A percentile compares a stretch with the other conserved stretches of the same genome.
Evolutionary conservation across 176 grass and related monocot genomes (phyloP).

Genomic region (Leersia perrieri): DNA sequence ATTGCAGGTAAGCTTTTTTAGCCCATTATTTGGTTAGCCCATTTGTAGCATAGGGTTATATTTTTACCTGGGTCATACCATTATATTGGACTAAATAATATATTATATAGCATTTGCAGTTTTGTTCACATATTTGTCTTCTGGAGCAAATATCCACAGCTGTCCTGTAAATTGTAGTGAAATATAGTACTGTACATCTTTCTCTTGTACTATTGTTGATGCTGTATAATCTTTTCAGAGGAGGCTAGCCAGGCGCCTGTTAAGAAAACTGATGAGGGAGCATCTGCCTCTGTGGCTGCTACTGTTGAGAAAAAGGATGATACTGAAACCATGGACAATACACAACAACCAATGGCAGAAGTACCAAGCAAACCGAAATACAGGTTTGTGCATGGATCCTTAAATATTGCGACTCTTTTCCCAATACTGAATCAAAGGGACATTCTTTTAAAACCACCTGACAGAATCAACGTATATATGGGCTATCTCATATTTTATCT

Average conservation of each 20-base stretch:
- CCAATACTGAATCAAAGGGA: not conserved
- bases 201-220: not conserved
- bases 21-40: not conserved
- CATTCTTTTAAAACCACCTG: not conserved
- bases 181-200: not conserved
- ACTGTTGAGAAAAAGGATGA: slow-evolving; percentile 29
- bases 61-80: not conserved
- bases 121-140: not conserved
- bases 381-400: slow-evolving; percentile 36
- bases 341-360: slow-evolving; percentile 41
- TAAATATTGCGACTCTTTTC: not conserved
- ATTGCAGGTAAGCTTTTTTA: slow-evolving; percentile 50
- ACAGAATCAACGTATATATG: not conserved
- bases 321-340: slow-evolving; percentile 21
- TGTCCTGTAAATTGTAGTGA: not conserved
- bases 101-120: not conserved
- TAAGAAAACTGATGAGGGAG: slow-evolving; percentile 20
- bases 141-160: not conserved
- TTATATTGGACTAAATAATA: not conserved
- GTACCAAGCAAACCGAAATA: slow-evolving; percentile 65
- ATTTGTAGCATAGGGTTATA: not conserved
- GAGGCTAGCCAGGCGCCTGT: slow-evolving; percentile 41
- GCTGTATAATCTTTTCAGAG: slow-evolving; percentile 38
- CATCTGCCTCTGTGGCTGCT: slow-evolving; percentile 4
- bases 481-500: not conserved